Evolutionary conservation across 106 monocot genomes (phyloP).

Genomic region (Platanthera guangdongensis): DNA sequence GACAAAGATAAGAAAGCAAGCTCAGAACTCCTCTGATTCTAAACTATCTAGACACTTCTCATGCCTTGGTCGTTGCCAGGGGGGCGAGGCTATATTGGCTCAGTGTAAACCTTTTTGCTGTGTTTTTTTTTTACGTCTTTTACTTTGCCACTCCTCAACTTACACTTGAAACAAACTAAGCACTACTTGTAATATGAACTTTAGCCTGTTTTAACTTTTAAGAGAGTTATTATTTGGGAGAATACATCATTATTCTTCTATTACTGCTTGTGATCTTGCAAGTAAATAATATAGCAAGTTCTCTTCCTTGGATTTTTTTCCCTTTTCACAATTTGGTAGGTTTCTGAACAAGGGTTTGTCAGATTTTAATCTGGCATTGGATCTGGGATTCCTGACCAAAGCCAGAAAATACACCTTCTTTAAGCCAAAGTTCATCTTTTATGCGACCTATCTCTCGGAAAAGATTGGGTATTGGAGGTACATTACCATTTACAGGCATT

Average conservation of each 20-base stretch:
- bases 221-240: too few relatives aligned
- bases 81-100: too few relatives aligned
- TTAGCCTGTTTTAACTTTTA: too few relatives aligned
- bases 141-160: too few relatives aligned
- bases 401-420: constrained; percentile 98
- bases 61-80: too few relatives aligned
- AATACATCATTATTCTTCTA: background rate
- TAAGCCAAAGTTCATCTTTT: constrained; percentile 99
- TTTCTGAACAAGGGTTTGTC: constrained; percentile 96
- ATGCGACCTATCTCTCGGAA: constrained; percentile 89
- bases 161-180: too few relatives aligned
- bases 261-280: background rate
- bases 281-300: background rate
- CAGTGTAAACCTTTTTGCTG: too few relatives aligned
- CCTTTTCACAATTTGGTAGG: constrained; percentile 23
- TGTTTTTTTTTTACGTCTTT: background rate
- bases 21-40: too few relatives aligned
- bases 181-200: too few relatives aligned
- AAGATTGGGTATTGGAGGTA: constrained; percentile 99
- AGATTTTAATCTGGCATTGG: constrained; percentile 91
- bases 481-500: constrained; percentile 92
- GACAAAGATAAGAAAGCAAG: too few relatives aligned
- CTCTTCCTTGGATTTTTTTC: background rate
- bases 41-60: too few relatives aligned
- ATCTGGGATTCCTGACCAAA: constrained; percentile 92